These are phyloP conservation scores for Pseudogymnoascus sp. DNA, from an alignment of 2,329 filamentous ascomycete species.

Conservation along the genomic window DNA sequence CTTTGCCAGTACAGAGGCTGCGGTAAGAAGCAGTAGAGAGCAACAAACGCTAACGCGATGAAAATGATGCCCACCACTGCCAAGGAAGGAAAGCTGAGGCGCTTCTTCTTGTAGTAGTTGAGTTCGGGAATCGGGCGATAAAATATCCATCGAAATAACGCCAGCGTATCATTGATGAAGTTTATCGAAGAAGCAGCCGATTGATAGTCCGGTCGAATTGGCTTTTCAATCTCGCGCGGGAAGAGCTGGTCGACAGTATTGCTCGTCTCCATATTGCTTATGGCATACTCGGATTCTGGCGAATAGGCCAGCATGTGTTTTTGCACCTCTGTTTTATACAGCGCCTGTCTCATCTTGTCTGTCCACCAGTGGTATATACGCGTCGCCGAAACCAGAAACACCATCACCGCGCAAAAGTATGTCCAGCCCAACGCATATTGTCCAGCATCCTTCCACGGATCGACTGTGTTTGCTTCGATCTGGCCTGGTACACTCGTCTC, in stretches of 20 bases:
- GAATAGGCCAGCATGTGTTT: constrained; percentile 52
- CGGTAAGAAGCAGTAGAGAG: constrained; percentile 76
- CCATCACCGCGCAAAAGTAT: constrained; percentile 70
- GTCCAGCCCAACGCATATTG: constrained; percentile 86
- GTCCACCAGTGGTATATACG: constrained; percentile 85
- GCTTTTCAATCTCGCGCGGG: constrained; percentile 56
- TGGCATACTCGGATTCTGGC: constrained; percentile 50
- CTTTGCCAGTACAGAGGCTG: constrained; percentile 85
- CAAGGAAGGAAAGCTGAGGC: constrained; percentile 73
- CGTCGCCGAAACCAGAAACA: constrained; percentile 57
- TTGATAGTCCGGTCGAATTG: constrained; percentile 48
- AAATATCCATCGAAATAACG: constrained; percentile 80
- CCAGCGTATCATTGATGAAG: constrained; percentile 67
- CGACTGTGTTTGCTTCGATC: constrained; percentile 54
- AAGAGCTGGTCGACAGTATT: constrained; percentile 56
- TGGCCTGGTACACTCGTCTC: constrained; percentile 52
- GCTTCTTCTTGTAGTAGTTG: constrained; percentile 50
- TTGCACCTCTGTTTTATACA: constrained; percentile 75
- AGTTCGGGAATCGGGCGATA: constrained; percentile 78
- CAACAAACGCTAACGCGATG: constrained; percentile 61
- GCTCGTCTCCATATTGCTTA: constrained; percentile 47
- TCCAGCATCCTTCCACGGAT: constrained; percentile 72
- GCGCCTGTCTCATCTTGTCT: constrained; percentile 82
- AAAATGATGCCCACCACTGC: constrained; percentile 61
- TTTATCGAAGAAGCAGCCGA: constrained; percentile 68